Conservation (phyloP, 257 asterid genomes). For the Lycium ferocissimum region DNA sequence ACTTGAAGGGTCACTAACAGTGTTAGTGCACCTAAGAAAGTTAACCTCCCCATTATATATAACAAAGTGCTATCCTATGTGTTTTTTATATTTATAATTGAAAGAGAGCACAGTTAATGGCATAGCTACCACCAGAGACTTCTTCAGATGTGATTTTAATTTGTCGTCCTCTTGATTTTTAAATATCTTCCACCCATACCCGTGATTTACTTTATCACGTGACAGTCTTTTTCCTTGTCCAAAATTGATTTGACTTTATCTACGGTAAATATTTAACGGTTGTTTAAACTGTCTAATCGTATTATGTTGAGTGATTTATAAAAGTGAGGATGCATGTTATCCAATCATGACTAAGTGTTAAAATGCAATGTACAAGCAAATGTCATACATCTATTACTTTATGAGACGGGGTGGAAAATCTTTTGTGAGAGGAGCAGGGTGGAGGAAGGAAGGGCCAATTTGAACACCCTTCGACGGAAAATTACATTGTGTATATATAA, state of each 20-base stretch:
- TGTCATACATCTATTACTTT: too few relatives aligned
- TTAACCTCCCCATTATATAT: neutral
- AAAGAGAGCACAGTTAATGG: neutral
- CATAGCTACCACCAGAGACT: neutral
- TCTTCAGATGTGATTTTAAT: neutral
- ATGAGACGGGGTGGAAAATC: too few relatives aligned
- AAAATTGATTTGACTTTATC: neutral
- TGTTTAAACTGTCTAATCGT: too few relatives aligned
- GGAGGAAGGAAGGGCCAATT: too few relatives aligned
- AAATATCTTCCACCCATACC: neutral
- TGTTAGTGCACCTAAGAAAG: neutral
- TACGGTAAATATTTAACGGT: neutral
- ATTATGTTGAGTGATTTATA: neutral
- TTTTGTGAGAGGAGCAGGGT: too few relatives aligned
- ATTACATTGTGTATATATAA: too few relatives aligned
- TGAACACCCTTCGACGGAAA: too few relatives aligned
- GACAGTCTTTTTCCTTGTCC: neutral
- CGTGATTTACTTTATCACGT: constrained; percentile 22
- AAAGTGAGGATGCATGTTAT: too few relatives aligned
- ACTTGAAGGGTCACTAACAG: constrained; percentile 17
- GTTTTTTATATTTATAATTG: too few relatives aligned
- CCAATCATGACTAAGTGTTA: neutral
- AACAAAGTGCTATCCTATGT: too few relatives aligned
- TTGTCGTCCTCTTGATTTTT: neutral
- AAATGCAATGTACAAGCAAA: neutral